Conservation (phyloP, 2,329 filamentous ascomycete species). For the Curvularia verruculosa region DNA sequence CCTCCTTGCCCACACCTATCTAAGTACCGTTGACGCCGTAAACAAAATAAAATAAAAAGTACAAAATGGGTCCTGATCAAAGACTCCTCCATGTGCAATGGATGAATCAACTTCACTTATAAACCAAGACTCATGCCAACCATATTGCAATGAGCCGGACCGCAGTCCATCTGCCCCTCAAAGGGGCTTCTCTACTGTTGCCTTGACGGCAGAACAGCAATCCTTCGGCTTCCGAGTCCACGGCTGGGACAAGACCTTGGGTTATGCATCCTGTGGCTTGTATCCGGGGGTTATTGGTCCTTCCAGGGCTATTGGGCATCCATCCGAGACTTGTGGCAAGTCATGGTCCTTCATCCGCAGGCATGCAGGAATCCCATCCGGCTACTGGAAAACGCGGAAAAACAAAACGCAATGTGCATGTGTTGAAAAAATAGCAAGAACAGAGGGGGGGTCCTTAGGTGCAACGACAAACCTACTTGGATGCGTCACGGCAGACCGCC, state of each 20-base stretch:
- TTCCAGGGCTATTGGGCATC: constrained; percentile 26
- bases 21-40: constrained; percentile 16
- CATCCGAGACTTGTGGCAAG: constrained; percentile 32
- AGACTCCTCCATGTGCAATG: constrained; percentile 20
- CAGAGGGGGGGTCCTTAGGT: constrained; percentile 22
- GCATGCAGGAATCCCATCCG: constrained; percentile 31
- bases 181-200: constrained; percentile 23
- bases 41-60: constrained; percentile 16
- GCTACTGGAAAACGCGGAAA: constrained; percentile 31
- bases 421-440: constrained; percentile 25
- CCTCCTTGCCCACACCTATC: not conserved
- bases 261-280: constrained; percentile 21
- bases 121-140: constrained; percentile 36
- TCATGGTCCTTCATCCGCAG: constrained; percentile 33
- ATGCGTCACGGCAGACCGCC: constrained; percentile 24
- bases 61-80: not conserved
- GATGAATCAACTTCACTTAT: constrained; percentile 30
- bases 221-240: constrained; percentile 30
- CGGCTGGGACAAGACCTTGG: constrained; percentile 34
- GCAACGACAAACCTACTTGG: constrained; percentile 40
- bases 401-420: constrained; percentile 30
- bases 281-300: constrained; percentile 19
- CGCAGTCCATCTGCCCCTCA: constrained; percentile 25
- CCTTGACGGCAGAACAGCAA: constrained; percentile 24
- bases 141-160: constrained; percentile 35